Evolutionary conservation across 2,329 filamentous ascomycete species (phyloP), one percentile per base, ranked within the genome.

Genomic region (Nemania diffusa): DNA sequence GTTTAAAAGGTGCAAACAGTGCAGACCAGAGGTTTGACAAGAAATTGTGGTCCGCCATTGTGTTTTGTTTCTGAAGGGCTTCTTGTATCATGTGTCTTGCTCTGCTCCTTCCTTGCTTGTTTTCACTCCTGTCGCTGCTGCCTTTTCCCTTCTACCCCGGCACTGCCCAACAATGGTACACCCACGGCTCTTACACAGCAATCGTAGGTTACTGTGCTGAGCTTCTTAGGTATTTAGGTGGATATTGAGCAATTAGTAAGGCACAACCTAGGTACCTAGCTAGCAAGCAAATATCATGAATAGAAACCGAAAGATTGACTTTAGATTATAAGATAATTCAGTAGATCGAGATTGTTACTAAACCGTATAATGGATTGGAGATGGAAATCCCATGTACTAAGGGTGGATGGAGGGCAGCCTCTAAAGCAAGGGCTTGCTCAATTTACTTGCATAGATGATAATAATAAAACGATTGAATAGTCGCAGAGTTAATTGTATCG

Each of bases 1-100:
- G 72, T 68, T 73, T 71, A 65, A 78, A 76, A 63, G 75, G 71
- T 70, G 75, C 76, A 78, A 78, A 77, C 76, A 78, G 72, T 53
- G 67, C 75, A 70, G 77, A 72, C 76, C 76, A 78, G 66, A 78
- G 61, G 69, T 64, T 75, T 70, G 70, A 71, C 61, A 76, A 76
- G 64, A 73, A 70, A 73, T 76, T 74, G 75, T 75, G 75, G 73
- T 71, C 74, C 75, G 74, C 75, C 76, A 78, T 78, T 73, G 64
- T 71, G 67, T 72, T 72, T 73, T 67, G 64, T 61, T 63, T 60
- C 59, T 65, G 68, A n/a, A n/a, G n/a, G n/a, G 62, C 68, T 57
- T 68, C 64, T 69, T 67, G 69, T 63, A 61, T 62, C 42, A 15
- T 50, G 65, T 65, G 64, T 64, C 48, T 68, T 37, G 61, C 57